phyloP scores from a whole-genome alignment of 179 eudicot species.

The Beta lomatogona region DNA sequence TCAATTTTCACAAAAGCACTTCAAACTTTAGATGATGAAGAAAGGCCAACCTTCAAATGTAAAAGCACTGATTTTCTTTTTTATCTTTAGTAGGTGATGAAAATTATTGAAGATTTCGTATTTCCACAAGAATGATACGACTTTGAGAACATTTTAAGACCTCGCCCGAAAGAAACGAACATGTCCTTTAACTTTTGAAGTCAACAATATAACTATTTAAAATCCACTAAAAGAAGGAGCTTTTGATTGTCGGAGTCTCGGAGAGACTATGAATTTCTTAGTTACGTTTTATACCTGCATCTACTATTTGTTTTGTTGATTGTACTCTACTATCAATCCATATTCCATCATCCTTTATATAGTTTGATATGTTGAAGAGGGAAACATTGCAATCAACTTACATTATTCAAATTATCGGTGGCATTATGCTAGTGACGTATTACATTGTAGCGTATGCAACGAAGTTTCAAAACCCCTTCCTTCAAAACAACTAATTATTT shows the following conservation, averaged over 20 bases:
- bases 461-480: not conserved
- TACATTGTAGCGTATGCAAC: not conserved
- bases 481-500: slow-evolving; percentile 2
- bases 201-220: not conserved
- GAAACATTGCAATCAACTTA: not conserved
- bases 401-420: not conserved
- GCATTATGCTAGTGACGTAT: not conserved
- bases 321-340: not conserved
- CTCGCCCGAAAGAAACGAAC: not conserved
- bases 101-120: slow-evolving; percentile 1
- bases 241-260: not conserved
- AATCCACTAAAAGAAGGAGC: not conserved
- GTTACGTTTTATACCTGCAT: not conserved
- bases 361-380: too few species aligned
- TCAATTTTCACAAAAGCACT: not conserved
- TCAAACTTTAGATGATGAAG: not conserved
- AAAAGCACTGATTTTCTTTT: not conserved
- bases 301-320: not conserved
- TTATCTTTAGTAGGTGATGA: slow-evolving; percentile 21
- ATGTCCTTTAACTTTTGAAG: not conserved
- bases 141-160: not conserved
- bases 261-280: not conserved
- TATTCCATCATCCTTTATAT: not conserved
- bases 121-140: slow-evolving; percentile 7
- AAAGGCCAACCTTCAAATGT: slow-evolving; percentile 2